Percentiles rank a stretch among this genome's conserved stretches.
Evolutionary conservation across 1,284 basidiomycete genomes (phyloP).

Genomic region (Leccinum subfulvum): DNA sequence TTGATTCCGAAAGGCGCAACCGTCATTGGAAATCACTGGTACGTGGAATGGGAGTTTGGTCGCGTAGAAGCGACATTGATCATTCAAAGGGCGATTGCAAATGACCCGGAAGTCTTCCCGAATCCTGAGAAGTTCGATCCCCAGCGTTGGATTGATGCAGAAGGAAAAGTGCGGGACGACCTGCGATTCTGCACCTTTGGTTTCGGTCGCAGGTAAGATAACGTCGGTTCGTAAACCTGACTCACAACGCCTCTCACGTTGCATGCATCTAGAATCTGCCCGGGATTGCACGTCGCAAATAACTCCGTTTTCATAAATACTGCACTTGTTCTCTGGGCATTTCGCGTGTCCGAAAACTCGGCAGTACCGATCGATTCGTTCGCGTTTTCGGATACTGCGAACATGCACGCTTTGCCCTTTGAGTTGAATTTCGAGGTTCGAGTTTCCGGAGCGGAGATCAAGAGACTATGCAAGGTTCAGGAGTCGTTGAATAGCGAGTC

Average conservation of each 20-base stretch:
- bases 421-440: conserved; percentile 19
- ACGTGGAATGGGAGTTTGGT: not conserved
- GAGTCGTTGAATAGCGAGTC: not conserved
- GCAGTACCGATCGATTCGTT: conserved; percentile 22
- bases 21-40: conserved; percentile 62
- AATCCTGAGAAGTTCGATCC: conserved; percentile 61
- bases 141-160: conserved; percentile 52
- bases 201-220: conserved; percentile 50
- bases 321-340: conserved; percentile 28
- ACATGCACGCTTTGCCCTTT: conserved; percentile 17
- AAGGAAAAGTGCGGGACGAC: conserved; percentile 50
- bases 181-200: conserved; percentile 56
- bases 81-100: conserved; percentile 45
- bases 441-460: conserved; percentile 3
- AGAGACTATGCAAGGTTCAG: conserved; percentile 10
- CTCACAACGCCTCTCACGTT: conserved; percentile 10
- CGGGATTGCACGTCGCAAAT: conserved; percentile 29
- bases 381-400: conserved; percentile 20
- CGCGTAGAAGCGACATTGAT: not conserved
- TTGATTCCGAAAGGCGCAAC: conserved; percentile 57
- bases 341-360: conserved; percentile 22
- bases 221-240: not conserved
- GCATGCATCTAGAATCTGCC: conserved; percentile 21
- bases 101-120: conserved; percentile 56
- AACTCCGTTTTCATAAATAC: conserved; percentile 27